Evolutionary conservation across 108 stramenopile genomes (phyloP).

Genomic region (Cyclotella cryptica): DNA sequence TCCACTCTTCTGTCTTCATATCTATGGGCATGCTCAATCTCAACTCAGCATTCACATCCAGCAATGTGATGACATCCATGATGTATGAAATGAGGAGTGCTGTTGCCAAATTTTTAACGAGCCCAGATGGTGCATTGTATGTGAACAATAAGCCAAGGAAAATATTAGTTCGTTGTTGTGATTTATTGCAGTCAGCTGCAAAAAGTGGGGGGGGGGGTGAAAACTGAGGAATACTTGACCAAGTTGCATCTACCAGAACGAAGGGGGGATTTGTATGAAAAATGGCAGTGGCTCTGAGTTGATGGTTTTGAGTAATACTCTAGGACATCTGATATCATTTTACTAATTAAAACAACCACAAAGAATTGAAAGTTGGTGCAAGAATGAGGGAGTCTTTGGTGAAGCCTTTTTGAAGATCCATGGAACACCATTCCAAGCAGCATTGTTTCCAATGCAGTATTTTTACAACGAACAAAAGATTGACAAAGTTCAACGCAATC

Average conservation of each 20-base stretch:
- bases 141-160: conserved; percentile 49
- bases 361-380: conserved; percentile 21
- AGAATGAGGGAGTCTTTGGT: conserved; percentile 74
- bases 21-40: conserved; percentile 58
- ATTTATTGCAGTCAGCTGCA: conserved; percentile 62
- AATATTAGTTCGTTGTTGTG: conserved; percentile 53
- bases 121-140: conserved; percentile 56
- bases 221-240: conserved; percentile 61
- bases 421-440: conserved; percentile 58
- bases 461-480: conserved; percentile 31
- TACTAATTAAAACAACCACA: conserved; percentile 61
- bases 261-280: conserved; percentile 67
- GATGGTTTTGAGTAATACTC: conserved; percentile 72
- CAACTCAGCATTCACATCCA: conserved; percentile 16
- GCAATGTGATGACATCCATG: conserved; percentile 37
- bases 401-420: conserved; percentile 67
- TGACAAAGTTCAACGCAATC: neutral
- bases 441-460: conserved; percentile 46
- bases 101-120: conserved; percentile 68
- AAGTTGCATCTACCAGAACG: conserved; percentile 57
- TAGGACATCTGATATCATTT: conserved; percentile 78
- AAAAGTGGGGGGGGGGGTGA: conserved; percentile 56
- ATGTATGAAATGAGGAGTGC: conserved; percentile 55
- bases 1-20: conserved; percentile 63
- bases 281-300: conserved; percentile 83